Evolutionary conservation across 805 yeast species (phyloP), one percentile per base, ranked within the genome.

Genomic region (Brettanomyces bruxellensis): DNA sequence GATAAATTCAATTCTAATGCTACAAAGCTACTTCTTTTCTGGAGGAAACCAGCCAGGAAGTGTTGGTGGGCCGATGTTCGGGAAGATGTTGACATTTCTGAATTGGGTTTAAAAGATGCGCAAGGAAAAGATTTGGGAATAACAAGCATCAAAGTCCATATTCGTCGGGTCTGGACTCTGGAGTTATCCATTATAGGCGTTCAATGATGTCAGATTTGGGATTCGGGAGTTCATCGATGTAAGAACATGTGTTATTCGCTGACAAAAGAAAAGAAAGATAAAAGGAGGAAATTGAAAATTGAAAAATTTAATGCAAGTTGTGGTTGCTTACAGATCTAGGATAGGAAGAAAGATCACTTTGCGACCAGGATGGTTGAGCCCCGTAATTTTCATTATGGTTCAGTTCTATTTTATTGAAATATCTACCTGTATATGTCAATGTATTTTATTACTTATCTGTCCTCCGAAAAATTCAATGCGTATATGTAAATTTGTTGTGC

Each of bases 31-130:
- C 70, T 93, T 35, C 68, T 93, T 45, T 93, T 93, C 60, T 93
- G 99, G 98, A 76, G 95, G 51, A 93, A 93, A 61, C 99, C 99
- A 1, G 99, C 99, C 2, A 76, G 98, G 59, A 93, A 93, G 61
- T 93, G 99, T 68, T 93, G 99, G 99, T 93, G 99, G 99, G 75
- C 86, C 5, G 78, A 80, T 60, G 77, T 79, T 40, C 69, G 65
- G 28, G 64, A 78, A 22, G 80, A 78, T 6, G 61, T 78, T 23
- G 65, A 65, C 34, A 52, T 75, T 4, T 50, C 60, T 9, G 46
- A 52, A 28, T 34, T 64, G 40, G 53, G 49, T 1, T 40, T 54
- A 24, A 59, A 52, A 41, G 61, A 59, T 38, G 39, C 55, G 12
- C 48, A 57, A 34, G 66, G 65, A 13, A 40, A 50, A 7, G 38